Conservation (phyloP, 202 grass and related monocot genomes). For the Bolboschoenoplectus hybrid region DNA sequence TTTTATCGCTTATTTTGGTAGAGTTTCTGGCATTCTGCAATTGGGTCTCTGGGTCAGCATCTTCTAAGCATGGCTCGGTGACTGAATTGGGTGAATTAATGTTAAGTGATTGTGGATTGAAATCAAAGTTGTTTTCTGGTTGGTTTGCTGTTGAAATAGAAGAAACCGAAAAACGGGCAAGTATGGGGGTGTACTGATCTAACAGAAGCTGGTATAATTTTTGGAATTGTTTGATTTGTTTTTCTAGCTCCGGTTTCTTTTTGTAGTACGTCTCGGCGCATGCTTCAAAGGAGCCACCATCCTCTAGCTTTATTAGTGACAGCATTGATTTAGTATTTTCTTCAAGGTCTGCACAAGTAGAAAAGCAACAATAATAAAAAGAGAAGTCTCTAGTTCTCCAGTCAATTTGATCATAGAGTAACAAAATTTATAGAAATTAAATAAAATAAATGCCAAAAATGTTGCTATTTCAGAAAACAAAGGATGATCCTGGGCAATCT, state of each 20-base stretch:
- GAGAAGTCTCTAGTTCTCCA: neutral
- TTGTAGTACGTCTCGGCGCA: constrained; percentile 22
- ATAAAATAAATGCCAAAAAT: too few species aligned
- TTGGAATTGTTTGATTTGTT: constrained; percentile 31
- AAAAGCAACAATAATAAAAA: neutral
- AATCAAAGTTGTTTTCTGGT: constrained; percentile 16
- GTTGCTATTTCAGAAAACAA: too few species aligned
- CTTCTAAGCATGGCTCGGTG: neutral
- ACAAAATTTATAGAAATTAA: too few species aligned
- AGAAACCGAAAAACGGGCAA: constrained; percentile 29
- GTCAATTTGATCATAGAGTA: too few species aligned
- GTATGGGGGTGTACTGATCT: constrained; percentile 31
- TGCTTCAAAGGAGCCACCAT: neutral
- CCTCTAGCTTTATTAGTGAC: constrained; percentile 30
- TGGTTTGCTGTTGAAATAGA: constrained; percentile 12
- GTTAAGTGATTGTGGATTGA: neutral
- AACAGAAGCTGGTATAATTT: constrained; percentile 32
- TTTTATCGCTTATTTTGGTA: neutral
- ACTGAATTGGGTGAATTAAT: neutral
- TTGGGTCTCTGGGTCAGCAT: neutral
- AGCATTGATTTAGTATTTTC: constrained; percentile 43
- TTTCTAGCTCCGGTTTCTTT: constrained; percentile 37
- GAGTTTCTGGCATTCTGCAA: neutral
- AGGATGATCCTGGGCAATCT: too few species aligned
- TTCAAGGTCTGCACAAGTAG: constrained; percentile 26